Evolutionary conservation across 1,284 basidiomycete species (phyloP).

Genomic region (Tausonia pullulans): DNA sequence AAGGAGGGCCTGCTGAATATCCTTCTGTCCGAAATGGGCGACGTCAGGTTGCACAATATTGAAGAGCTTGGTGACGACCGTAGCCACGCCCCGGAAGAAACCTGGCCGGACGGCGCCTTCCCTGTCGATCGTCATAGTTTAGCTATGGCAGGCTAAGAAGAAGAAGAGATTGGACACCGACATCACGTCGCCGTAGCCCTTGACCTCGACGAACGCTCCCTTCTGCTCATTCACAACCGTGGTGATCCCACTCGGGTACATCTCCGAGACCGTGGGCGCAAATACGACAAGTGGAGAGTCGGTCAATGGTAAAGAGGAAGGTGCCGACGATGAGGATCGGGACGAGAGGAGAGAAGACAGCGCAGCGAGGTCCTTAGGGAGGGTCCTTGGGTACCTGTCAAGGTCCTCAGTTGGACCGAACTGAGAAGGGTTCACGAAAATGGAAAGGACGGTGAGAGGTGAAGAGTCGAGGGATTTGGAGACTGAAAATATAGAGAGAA

Average conservation of each 20-base stretch:
- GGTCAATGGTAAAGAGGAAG: slow-evolving; percentile 14
- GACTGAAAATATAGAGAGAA: slow-evolving; percentile 27
- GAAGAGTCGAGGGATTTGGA: slow-evolving; percentile 59
- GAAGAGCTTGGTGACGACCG: slow-evolving; percentile 89
- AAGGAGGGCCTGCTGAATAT: slow-evolving; percentile 89
- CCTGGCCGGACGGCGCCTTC: slow-evolving; percentile 72
- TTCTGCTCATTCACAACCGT: slow-evolving; percentile 64
- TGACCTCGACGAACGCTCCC: slow-evolving; percentile 84
- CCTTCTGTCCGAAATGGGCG: slow-evolving; percentile 96
- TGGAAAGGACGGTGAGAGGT: slow-evolving; percentile 80
- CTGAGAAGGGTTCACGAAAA: slow-evolving; percentile 93
- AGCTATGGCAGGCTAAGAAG: not conserved
- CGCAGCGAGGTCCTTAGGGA: slow-evolving; percentile 40
- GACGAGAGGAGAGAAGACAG: slow-evolving; percentile 48
- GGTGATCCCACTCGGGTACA: slow-evolving; percentile 77
- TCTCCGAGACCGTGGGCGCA: slow-evolving; percentile 58
- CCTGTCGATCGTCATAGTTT: slow-evolving; percentile 44
- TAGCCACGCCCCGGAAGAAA: slow-evolving; percentile 94
- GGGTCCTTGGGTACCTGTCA: slow-evolving; percentile 76
- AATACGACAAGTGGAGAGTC: slow-evolving; percentile 58
- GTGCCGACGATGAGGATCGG: slow-evolving; percentile 33
- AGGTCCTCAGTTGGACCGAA: slow-evolving; percentile 95
- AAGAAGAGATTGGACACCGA: slow-evolving; percentile 22
- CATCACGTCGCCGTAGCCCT: slow-evolving; percentile 54
- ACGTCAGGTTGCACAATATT: slow-evolving; percentile 67